Conservation (phyloP, 2,329 filamentous ascomycete species). For the Rhexocercosporidium sp. region DNA sequence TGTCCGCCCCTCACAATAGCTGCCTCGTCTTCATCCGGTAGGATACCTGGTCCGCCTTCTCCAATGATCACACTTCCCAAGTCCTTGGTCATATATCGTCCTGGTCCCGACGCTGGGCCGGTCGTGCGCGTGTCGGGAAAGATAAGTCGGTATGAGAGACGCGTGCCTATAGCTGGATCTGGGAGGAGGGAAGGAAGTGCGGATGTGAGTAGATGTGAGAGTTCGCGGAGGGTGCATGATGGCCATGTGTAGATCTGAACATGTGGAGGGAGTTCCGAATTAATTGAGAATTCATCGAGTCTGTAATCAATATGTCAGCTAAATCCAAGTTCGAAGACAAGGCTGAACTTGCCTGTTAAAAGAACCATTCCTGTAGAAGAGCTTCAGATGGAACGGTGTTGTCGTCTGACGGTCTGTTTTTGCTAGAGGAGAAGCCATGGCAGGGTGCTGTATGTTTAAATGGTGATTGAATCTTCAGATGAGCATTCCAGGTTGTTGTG, state of each 20-base stretch:
- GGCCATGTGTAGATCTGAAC: conserved; percentile 88
- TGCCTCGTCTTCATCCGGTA: conserved; percentile 46
- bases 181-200: conserved; percentile 74
- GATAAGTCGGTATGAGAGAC: conserved; percentile 85
- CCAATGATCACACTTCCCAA: conserved; percentile 83
- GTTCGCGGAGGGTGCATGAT: conserved; percentile 79
- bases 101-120: conserved; percentile 45
- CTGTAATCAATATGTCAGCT: conserved; percentile 38
- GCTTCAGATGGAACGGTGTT: conserved; percentile 82
- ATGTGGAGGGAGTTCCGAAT: conserved; percentile 64
- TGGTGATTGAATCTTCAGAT: conserved; percentile 14
- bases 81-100: conserved; percentile 77
- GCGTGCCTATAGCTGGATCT: conserved; percentile 76
- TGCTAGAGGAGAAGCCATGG: conserved; percentile 43
- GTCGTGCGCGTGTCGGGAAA: conserved; percentile 67
- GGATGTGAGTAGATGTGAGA: conserved; percentile 76
- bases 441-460: conserved; percentile 23
- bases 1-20: conserved; percentile 39
- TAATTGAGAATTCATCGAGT: conserved; percentile 69
- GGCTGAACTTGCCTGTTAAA: conserved; percentile 67
- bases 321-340: conserved; percentile 10
- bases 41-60: conserved; percentile 53
- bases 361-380: conserved; percentile 78
- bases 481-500: conserved; percentile 19
- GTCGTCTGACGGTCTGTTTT: conserved; percentile 71